Evolutionary conservation across 2,329 filamentous ascomycete genomes (phyloP).

Genomic region (Eurotiales sp.): DNA sequence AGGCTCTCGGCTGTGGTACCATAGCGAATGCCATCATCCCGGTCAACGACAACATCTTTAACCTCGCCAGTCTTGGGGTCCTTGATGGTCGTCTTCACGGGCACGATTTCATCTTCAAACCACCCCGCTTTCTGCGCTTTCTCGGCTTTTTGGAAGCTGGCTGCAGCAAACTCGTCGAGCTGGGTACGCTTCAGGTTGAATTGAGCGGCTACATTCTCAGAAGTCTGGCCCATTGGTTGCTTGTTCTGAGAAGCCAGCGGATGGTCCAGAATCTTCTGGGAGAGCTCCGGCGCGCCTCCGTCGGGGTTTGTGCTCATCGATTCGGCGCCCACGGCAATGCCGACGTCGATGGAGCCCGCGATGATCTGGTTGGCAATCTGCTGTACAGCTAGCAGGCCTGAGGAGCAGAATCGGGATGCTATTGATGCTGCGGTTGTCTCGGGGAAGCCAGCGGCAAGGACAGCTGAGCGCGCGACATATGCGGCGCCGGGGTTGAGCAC

Average conservation of each 20-base stretch:
- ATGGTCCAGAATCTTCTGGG: slow-evolving; percentile 69
- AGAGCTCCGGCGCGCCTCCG: slow-evolving; percentile 76
- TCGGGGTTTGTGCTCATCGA: slow-evolving; percentile 89
- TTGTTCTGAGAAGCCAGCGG: slow-evolving; percentile 83
- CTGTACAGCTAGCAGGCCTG: slow-evolving; percentile 80
- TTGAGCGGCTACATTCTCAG: slow-evolving; percentile 86
- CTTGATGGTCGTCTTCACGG: slow-evolving; percentile 75
- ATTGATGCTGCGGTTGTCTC: slow-evolving; percentile 72
- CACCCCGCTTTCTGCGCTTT: slow-evolving; percentile 77
- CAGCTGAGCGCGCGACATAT: slow-evolving; percentile 84
- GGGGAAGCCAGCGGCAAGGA: slow-evolving; percentile 81
- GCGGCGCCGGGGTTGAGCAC: slow-evolving; percentile 85
- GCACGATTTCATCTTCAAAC: slow-evolving; percentile 82
- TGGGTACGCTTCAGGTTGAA: slow-evolving; percentile 63
- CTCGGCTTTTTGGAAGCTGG: slow-evolving; percentile 79
- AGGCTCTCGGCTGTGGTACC: slow-evolving; percentile 80
- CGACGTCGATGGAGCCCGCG: slow-evolving; percentile 84
- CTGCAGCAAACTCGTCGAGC: slow-evolving; percentile 81
- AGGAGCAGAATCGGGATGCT: slow-evolving; percentile 87
- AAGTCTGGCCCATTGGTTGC: slow-evolving; percentile 87
- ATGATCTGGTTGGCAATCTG: slow-evolving; percentile 91
- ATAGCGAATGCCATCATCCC: slow-evolving; percentile 78
- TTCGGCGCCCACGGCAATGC: slow-evolving; percentile 86
- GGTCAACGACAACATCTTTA: slow-evolving; percentile 70
- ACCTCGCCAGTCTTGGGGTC: slow-evolving; percentile 84